Evolutionary conservation across 2,329 filamentous ascomycete genomes (phyloP).

Genomic region (Piedraia hortae): DNA sequence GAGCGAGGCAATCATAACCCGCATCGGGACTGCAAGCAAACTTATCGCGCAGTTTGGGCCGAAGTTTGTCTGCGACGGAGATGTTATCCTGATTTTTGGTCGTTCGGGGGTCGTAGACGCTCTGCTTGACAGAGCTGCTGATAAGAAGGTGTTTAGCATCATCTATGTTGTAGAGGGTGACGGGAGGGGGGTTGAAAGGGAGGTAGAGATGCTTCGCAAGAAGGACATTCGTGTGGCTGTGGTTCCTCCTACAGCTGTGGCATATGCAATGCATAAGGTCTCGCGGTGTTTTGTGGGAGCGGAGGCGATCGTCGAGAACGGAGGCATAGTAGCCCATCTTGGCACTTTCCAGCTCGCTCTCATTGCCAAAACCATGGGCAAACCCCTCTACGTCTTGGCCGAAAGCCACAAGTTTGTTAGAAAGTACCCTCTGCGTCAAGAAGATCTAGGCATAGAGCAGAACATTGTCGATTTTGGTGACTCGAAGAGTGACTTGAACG

Average conservation of each 20-base stretch:
- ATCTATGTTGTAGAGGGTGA: constrained; percentile 33
- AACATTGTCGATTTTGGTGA: constrained; percentile 39
- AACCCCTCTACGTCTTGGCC: constrained; percentile 69
- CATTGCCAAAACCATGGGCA: constrained; percentile 42
- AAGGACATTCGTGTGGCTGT: constrained; percentile 61
- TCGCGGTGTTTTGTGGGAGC: constrained; percentile 38
- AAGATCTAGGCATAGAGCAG: constrained; percentile 56
- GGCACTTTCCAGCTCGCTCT: constrained; percentile 69
- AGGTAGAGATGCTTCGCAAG: constrained; percentile 41
- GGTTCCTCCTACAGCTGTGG: constrained; percentile 47
- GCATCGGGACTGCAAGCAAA: constrained; percentile 61
- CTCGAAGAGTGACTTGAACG: constrained; percentile 8
- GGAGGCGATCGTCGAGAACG: constrained; percentile 82
- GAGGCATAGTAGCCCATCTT: constrained; percentile 69
- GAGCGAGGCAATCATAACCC: constrained; percentile 57
- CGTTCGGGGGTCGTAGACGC: constrained; percentile 62
- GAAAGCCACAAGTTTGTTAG: constrained; percentile 95
- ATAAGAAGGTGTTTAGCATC: constrained; percentile 41
- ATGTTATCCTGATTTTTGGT: constrained; percentile 70
- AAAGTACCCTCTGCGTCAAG: constrained; percentile 57
- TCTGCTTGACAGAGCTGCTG: constrained; percentile 45
- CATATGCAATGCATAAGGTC: constrained; percentile 51
- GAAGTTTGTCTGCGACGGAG: constrained; percentile 51
- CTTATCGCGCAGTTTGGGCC: constrained; percentile 58
- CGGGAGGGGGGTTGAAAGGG: constrained; percentile 36